Conservation (phyloP, 129 eudicot species). For the Artemisia tridentata region DNA sequence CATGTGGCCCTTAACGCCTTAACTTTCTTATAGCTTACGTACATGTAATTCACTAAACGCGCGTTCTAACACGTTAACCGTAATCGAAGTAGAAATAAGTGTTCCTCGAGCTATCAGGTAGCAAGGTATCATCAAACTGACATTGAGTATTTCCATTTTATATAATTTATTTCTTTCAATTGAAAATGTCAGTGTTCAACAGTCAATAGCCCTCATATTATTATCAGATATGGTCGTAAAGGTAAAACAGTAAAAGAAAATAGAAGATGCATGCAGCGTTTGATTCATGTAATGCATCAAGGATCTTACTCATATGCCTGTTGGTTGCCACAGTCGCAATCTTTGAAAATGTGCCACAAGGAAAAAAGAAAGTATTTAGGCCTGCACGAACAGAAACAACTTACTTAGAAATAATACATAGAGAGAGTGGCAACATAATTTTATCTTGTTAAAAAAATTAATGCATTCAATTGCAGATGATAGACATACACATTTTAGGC, state of each 20-base stretch:
- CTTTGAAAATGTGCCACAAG: conserved; percentile 92
- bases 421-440: background rate
- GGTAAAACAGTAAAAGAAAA: background rate
- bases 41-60: background rate
- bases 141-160: background rate
- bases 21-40: background rate
- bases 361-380: conserved; percentile 72
- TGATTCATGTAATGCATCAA: conserved; percentile 11
- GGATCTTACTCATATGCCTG: conserved; percentile 75
- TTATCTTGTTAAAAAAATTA: background rate
- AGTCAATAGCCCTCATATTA: background rate
- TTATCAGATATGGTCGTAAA: background rate
- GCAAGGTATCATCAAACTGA: background rate
- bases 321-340: conserved; percentile 79
- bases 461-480: background rate
- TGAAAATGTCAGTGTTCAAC: background rate
- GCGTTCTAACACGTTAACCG: background rate
- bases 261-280: background rate
- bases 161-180: background rate
- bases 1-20: background rate
- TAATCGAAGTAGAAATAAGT: background rate
- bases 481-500: conserved; percentile 82
- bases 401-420: background rate
- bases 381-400: conserved; percentile 43
- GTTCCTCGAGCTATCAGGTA: background rate